Base-by-base conservation (phyloP, 2,329 filamentous ascomycete genomes). In the Claviceps sp. region DNA sequence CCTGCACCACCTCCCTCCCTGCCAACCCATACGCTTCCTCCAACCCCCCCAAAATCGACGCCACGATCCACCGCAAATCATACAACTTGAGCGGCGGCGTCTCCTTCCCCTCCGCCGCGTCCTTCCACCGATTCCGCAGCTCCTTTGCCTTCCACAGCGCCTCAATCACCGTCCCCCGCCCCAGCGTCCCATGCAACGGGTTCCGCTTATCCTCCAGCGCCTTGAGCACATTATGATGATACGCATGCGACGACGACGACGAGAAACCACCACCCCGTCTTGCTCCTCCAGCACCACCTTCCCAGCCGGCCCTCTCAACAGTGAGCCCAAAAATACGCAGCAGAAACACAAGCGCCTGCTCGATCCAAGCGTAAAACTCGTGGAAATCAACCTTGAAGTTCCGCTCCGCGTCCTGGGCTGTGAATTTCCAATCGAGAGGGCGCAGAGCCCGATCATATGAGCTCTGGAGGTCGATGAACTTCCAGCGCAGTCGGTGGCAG, bases 311-410 rank as follows among this genome's bases (percentile, higher is more conserved):
- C 13, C 43, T 64, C 0, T 70, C 65, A 0, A 87, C 70, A 0
- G 63, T 62, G 5, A 86, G 72, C 7, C 77, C 79, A 54, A 82
- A 84, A 0, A 86, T 75, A 0, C 73, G 74, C n/a, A 86, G 74
- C 1, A 86, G 68, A 47, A 83, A 77, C 1, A 86, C 81, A 7
- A 88, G 71, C 0, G 82, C 83, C 34, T 85, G 78, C 66, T 89
- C 85, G 6, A 88, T 75, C 38, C 86, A 74, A 49, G 80, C 79
- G 67, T 88, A 88, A 64, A 84, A 88, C 61, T 89, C 85, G 65
- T 85, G 82, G 56, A 88, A 89, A 61, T 88, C 85, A 7, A 88
- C 74, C 63, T 88, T 87, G 70, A 88, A 88, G 73, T 87, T 87
- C 16, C 78, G 73, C 63, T 84, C 79, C 0, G 76, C 76, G 56